phyloP scores from a whole-genome alignment of 2,329 filamentous ascomycete species.

The Aureobasidium subglaciale region DNA sequence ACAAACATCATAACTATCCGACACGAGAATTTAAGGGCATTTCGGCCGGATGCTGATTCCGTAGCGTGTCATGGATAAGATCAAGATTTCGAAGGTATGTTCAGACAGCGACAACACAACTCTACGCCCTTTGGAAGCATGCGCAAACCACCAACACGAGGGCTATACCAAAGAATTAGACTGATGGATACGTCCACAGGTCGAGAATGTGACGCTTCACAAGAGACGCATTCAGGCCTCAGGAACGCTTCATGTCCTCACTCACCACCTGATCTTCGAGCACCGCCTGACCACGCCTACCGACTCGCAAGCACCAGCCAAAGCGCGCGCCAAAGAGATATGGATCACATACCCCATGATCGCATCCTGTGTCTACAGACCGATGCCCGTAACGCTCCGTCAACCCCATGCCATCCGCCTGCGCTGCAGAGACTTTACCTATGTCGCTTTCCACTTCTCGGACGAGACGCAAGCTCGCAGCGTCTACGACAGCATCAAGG shows the following conservation, averaged over 20 bases:
- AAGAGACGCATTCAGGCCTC: constrained; percentile 49
- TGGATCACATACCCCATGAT: constrained; percentile 97
- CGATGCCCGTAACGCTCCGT: constrained; percentile 60
- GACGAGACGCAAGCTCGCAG: constrained; percentile 70
- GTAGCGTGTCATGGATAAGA: constrained; percentile 17
- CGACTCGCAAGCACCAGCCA: constrained; percentile 25
- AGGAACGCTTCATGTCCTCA: constrained; percentile 56
- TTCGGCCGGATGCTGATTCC: background rate
- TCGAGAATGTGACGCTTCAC: constrained; percentile 56
- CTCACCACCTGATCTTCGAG: constrained; percentile 59
- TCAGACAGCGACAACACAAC: background rate
- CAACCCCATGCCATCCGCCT: constrained; percentile 77
- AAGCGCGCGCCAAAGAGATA: constrained; percentile 56
- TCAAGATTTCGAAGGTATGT: constrained; percentile 10
- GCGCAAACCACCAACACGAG: too few species aligned
- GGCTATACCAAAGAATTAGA: background rate
- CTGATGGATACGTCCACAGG: constrained; percentile 25
- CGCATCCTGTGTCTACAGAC: constrained; percentile 68
- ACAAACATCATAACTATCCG: background rate
- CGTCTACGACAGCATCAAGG: constrained; percentile 78
- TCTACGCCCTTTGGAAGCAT: too few species aligned
- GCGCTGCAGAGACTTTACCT: constrained; percentile 87
- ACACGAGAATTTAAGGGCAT: background rate
- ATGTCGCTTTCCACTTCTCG: constrained; percentile 81
- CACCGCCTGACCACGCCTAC: constrained; percentile 39